Base-by-base conservation (phyloP, 1,284 basidiomycete genomes). In the Pyrrhoderma lamaoense region DNA sequence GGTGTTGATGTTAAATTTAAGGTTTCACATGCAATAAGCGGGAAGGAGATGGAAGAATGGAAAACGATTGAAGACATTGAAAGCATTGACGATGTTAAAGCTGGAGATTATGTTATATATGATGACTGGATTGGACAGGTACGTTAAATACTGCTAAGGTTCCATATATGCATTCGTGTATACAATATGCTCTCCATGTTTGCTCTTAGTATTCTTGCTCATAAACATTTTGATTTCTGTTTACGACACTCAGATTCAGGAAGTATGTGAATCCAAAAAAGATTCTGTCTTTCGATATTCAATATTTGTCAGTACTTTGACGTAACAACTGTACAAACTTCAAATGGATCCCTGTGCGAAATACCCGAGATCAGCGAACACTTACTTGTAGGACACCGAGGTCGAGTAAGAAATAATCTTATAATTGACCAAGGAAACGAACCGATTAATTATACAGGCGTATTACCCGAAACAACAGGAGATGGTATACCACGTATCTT, bases 61-160 rank as follows among this genome's bases (percentile, higher is more conserved):
- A 78, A 79, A 57, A 74, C 75, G 5, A 64, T 75, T 47, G 69
- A 74, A 23, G 78, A 87, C 49, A 64, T 93, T n/a, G 72, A 77
- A 57, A 73, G 72, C 35, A 72, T 75, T 21, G 66, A 70, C 22
- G 77, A 82, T 22, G 75, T 83, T 23, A 82, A 88, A 56, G 75
- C 86, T 38, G 87, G 89, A 4, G 90, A 94, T 65, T 89, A 85
- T 69, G 88, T 94, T 49, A 71, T 84, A 3, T 80, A 79, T 62
- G 78, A 87, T 56, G 81, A 93, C 63, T 97, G 93, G 93, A 72
- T 96, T 60, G 93, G 93, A 47, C 87, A 93, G 77, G 85, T 86
- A 62, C 62, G 77, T 62, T 31, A 11, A 31, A 31, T 5, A 11
- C 5, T 31, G 5, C 27, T 31, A 11, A 31, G 27, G 42, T 48